Evolutionary conservation across 441 rosid genomes (phyloP).

Genomic region (Flueggea neowawraea): DNA sequence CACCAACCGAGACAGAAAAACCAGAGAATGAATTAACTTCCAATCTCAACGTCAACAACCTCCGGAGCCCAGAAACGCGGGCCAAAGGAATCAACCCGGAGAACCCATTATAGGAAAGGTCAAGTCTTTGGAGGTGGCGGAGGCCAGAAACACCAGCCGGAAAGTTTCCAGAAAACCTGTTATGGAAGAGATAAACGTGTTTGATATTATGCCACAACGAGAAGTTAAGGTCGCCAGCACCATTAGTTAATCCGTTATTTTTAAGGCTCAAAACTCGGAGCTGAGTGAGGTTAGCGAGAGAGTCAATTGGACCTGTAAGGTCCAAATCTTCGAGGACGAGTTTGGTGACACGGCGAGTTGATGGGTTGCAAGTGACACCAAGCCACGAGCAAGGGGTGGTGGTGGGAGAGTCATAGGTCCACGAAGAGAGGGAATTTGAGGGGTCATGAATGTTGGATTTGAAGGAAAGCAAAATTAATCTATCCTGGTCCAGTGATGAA

Average conservation of each 20-base stretch:
- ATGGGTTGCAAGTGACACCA: constrained; percentile 36
- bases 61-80: constrained; percentile 21
- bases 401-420: constrained; percentile 26
- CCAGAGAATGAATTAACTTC: constrained; percentile 34
- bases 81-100: constrained; percentile 29
- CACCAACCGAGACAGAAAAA: constrained; percentile 5
- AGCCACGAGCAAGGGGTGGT: constrained; percentile 34
- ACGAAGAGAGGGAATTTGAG: constrained; percentile 18
- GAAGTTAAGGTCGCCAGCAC: constrained; percentile 9
- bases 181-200: constrained; percentile 42
- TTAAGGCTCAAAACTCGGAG: constrained; percentile 44
- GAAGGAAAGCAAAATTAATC: constrained; percentile 32
- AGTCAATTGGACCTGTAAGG: constrained; percentile 24
- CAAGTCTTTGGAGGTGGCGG: constrained; percentile 35
- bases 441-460: constrained; percentile 19
- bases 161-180: constrained; percentile 24
- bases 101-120: constrained; percentile 34
- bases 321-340: constrained; percentile 36
- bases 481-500: neutral
- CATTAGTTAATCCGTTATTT: constrained; percentile 27
- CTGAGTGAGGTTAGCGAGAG: constrained; percentile 25
- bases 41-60: constrained; percentile 33
- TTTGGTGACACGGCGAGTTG: constrained; percentile 30
- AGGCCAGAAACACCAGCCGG: constrained; percentile 26
- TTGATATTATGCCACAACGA: constrained; percentile 32